Percentiles rank a stretch among this genome's conserved stretches.
Conservation (phyloP, 805 yeast genomes). For the Kodamaea sagamina region DNA sequence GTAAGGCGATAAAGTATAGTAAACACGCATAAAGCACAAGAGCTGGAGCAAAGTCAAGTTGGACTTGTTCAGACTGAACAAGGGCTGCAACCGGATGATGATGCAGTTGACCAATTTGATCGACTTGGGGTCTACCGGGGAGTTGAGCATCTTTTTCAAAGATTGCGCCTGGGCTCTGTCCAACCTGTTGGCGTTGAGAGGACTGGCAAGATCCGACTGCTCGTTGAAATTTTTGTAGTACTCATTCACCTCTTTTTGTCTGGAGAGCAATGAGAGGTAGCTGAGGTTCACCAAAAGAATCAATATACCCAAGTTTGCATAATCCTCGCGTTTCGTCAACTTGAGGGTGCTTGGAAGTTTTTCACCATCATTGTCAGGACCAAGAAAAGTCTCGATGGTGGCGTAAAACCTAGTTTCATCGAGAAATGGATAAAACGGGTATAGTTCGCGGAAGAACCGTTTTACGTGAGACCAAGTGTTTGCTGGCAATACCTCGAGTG, state of each 20-base stretch:
- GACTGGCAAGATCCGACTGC: background rate
- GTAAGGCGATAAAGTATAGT: slow-evolving; percentile 10
- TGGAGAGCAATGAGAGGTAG: slow-evolving; percentile 49
- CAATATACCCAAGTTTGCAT: slow-evolving; percentile 52
- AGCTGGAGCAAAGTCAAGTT: slow-evolving; percentile 12
- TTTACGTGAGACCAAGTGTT: slow-evolving; percentile 16
- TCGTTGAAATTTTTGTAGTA: slow-evolving; percentile 9
- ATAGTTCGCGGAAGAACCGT: slow-evolving; percentile 18
- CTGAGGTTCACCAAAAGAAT: slow-evolving; percentile 54
- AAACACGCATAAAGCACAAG: slow-evolving; percentile 10
- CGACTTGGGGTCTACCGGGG: slow-evolving; percentile 20
- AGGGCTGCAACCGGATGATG: slow-evolving; percentile 18
- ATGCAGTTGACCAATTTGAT: slow-evolving; percentile 19
- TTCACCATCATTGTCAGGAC: slow-evolving; percentile 19
- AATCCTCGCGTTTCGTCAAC: slow-evolving; percentile 42
- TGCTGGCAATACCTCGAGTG: slow-evolving; percentile 16
- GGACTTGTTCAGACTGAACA: slow-evolving; percentile 3
- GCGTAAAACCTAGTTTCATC: slow-evolving; percentile 14
- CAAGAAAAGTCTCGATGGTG: slow-evolving; percentile 1
- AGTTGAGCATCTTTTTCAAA: slow-evolving; percentile 16
- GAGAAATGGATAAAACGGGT: slow-evolving; percentile 22
- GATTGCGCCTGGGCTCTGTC: slow-evolving; percentile 3
- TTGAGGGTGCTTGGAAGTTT: slow-evolving; percentile 18
- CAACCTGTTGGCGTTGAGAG: slow-evolving; percentile 2
- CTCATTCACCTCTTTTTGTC: slow-evolving; percentile 18